Conservation (phyloP, 306 rosid species). For the Cucumis sativus region DNA sequence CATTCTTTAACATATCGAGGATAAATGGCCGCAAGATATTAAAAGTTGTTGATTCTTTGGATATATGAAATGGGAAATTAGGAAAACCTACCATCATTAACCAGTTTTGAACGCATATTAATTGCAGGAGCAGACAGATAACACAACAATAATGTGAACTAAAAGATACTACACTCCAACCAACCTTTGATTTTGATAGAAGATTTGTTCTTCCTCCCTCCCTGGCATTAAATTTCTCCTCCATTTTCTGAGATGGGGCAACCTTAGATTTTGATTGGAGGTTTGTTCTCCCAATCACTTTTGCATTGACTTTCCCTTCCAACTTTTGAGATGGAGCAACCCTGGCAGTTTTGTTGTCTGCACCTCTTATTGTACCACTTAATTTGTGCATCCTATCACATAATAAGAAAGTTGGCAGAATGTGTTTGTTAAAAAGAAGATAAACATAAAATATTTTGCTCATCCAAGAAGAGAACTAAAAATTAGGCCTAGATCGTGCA, state of each 20-base stretch:
- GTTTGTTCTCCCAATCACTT: conserved; percentile 24
- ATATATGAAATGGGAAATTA: background rate
- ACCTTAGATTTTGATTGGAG: conserved; percentile 31
- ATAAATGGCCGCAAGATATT: background rate
- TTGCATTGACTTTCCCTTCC: conserved; percentile 25
- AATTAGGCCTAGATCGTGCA: background rate
- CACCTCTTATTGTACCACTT: conserved; percentile 9
- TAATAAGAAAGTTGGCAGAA: background rate
- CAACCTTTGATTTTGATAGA: conserved; percentile 61
- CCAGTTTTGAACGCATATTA: background rate
- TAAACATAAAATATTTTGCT: background rate
- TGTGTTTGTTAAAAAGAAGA: background rate
- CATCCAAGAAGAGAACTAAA: background rate
- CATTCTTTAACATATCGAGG: background rate
- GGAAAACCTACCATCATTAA: background rate
- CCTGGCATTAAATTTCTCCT: conserved; percentile 26
- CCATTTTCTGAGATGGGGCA: conserved; percentile 1
- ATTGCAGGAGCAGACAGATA: background rate
- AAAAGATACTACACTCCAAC: background rate
- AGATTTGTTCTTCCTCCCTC: conserved; percentile 28
- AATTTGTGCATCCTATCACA: conserved; percentile 41
- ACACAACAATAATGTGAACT: background rate
- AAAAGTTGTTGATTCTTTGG: background rate
- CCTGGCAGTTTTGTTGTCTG: conserved; percentile 32
- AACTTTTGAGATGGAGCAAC: conserved; percentile 1